Evolutionary conservation across 164 flowering plant genomes (phyloP), one percentile per base, ranked within the genome.

Genomic region (Magnolia sinica): DNA sequence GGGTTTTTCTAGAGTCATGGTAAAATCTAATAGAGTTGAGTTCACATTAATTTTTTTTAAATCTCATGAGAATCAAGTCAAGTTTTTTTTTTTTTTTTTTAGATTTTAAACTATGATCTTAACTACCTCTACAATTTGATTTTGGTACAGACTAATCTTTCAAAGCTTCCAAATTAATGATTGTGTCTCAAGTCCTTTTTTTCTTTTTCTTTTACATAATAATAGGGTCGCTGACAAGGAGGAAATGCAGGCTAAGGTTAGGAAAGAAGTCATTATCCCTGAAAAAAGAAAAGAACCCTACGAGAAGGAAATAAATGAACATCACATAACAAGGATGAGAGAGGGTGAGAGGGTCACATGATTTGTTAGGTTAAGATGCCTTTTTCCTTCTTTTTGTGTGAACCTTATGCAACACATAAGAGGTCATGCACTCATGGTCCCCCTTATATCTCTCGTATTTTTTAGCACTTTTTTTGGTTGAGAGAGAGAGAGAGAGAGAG

Each of bases 321-420:
- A 23, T 50, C 65, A 50, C 77, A 68, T 51, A 52, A 51, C 23
- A 52, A 29, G 72, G 24, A 67, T 68, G 63, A 74, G 70, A 49
- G 49, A 74, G 45, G 23, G 76, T 16, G 68, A 52, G 50, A 75
- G 72, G 68, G 23, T 75, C 77, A 75, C 72, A 67, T 75, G 77
- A 71, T 71, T 61, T 52, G 51, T 76, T 71, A 63, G 70, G 70
- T 71, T 71, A 61, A 70, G 78, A 76, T 71, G 78, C 74, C 18
- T 22, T 22, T 67, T 71, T 71, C 31, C 23, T 76, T 71, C 31
- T 68, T 64, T 45, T 51, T 76, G 18, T 50, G 58, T 64, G 64
- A 76, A 61, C 63, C 78, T 64, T 64, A 13, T 49, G 74, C 61
- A 70, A 27, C 74, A 45, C 68, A 58, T 27, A 76, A 70, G 37